phyloP scores from a whole-genome alignment of 148 eudicot genomes.

The Dysphania ambrosioides region DNA sequence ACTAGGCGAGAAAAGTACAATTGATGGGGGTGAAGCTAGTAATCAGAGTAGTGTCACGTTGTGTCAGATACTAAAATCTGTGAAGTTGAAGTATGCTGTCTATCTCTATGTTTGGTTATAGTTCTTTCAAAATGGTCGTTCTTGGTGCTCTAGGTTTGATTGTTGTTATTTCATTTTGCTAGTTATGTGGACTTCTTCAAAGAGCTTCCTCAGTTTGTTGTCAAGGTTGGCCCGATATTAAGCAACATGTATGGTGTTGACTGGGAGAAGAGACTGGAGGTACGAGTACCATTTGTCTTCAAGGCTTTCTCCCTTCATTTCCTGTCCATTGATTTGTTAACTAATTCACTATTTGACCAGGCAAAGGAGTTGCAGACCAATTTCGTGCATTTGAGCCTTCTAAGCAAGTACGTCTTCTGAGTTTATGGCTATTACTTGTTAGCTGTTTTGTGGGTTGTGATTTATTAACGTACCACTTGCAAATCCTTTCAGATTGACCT shows the following conservation, averaged over 20 bases:
- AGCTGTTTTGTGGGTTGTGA: neutral
- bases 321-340: neutral
- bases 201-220: slow-evolving; percentile 84
- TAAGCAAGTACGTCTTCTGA: slow-evolving; percentile 62
- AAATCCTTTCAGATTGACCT: neutral
- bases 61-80: slow-evolving; percentile 66
- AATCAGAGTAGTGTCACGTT: slow-evolving; percentile 43
- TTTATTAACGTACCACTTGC: neutral
- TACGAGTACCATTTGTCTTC: slow-evolving; percentile 20
- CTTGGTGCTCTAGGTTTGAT: neutral
- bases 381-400: slow-evolving; percentile 70
- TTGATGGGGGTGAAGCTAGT: slow-evolving; percentile 18
- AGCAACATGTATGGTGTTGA: slow-evolving; percentile 66
- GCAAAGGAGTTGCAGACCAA: slow-evolving; percentile 87
- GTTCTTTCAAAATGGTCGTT: neutral
- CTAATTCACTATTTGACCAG: slow-evolving; percentile 35
- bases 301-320: neutral
- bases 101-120: slow-evolving; percentile 12
- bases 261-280: slow-evolving; percentile 94
- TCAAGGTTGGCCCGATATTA: slow-evolving; percentile 67
- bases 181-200: slow-evolving; percentile 86
- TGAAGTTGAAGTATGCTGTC: slow-evolving; percentile 63
- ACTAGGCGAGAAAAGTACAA: slow-evolving; percentile 30
- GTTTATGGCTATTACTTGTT: neutral
- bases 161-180: slow-evolving; percentile 17